Conservation (phyloP, 768 basidiomycete species). For the Favolaschia claudopus region DNA sequence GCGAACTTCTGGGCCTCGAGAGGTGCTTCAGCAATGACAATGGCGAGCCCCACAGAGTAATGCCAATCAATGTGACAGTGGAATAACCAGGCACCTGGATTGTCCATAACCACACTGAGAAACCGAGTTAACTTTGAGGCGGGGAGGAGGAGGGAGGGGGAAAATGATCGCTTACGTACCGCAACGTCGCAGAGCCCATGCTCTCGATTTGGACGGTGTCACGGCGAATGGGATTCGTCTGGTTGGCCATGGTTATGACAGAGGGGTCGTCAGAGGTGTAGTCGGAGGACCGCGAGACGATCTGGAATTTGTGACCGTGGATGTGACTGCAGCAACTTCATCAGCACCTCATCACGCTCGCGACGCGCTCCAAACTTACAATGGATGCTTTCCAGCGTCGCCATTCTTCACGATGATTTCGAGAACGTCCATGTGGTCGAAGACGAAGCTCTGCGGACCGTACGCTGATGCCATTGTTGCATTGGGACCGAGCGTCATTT, state of each 20-base stretch:
- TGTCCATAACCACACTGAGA: constrained; percentile 75
- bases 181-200: constrained; percentile 71
- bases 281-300: constrained; percentile 76
- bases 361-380: constrained; percentile 53
- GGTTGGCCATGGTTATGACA: constrained; percentile 79
- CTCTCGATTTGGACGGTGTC: constrained; percentile 86
- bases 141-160: neutral
- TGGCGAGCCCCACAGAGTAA: constrained; percentile 80
- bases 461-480: constrained; percentile 76
- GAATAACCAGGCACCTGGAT: constrained; percentile 91
- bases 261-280: constrained; percentile 76
- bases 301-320: constrained; percentile 88
- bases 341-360: neutral
- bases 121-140: neutral
- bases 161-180: constrained; percentile 41
- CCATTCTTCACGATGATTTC: constrained; percentile 80
- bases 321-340: constrained; percentile 69
- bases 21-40: constrained; percentile 87
- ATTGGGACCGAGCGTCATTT: constrained; percentile 77
- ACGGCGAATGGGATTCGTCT: constrained; percentile 89
- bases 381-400: constrained; percentile 83
- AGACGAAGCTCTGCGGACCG: constrained; percentile 78
- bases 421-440: constrained; percentile 78
- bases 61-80: constrained; percentile 93
- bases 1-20: constrained; percentile 64